Evolutionary conservation across 148 eudicot species (phyloP), one percentile per base, ranked within the genome.

Genomic region (Suaeda aralocaspica): DNA sequence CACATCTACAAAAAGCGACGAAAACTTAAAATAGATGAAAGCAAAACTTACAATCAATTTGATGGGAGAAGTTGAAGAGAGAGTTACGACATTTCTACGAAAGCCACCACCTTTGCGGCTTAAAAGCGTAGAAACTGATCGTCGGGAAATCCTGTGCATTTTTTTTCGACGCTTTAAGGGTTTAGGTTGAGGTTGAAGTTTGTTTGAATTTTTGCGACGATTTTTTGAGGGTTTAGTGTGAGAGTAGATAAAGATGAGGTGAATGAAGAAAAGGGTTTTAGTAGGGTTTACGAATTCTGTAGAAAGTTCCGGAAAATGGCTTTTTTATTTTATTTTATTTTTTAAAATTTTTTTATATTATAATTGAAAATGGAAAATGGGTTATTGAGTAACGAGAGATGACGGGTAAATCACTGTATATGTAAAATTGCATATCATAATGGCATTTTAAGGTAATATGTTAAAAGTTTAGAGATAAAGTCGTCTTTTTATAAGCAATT

Each of bases 91-190:
- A 68, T 70, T 76, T 21, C 87, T 80, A 48, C 79, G 77, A 31
- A 39, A 80, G 0, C 69, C 67, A 72, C 76, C 78, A 11, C 66
- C n/a, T n/a, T n/a, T n/a, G n/a, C n/a, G 71, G 74, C 83, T 87
- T 9, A 89, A 84, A 51, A 88, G 24, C 1, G 84, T 56, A 22
- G 85, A 78, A 58, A 89, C 81, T 42, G 96, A 84, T 56, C 89
- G 85, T 58, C 85, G 78, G 21, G 90, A 80, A 9, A 89, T 69
- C 71, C 85, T 83, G 71, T 89, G 84, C 96, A 92, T 92, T 55
- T 50, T 76, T 22, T 0, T 14, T 56, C 2, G 12, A 19, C 26
- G 59, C 24, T 36, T 13, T 30, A 39, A 19, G 25, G 12, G 30
- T 13, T 24, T 50, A 51, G 41, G 5, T 36, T 4, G 41, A 3